phyloP scores from a whole-genome alignment of 164 flowering plant genomes.

The Umbilicus rupestris region DNA sequence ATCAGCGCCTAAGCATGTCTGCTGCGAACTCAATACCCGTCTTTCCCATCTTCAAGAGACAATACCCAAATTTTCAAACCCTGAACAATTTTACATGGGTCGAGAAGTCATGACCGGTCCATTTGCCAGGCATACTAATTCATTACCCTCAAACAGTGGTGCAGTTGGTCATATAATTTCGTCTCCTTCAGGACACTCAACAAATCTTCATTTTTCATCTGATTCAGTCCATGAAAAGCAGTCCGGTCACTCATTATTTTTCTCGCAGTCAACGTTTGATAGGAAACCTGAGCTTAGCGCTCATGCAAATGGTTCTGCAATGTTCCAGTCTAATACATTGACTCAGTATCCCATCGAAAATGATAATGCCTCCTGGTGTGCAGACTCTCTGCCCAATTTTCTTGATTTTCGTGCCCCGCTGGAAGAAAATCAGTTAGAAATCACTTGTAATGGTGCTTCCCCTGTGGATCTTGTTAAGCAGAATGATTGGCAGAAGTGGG shows the following conservation, averaged over 20 bases:
- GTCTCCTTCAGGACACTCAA: slow-evolving; percentile 14
- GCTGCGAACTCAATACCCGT: slow-evolving; percentile 22
- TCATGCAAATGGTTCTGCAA: slow-evolving; percentile 14
- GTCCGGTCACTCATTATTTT: slow-evolving; percentile 15
- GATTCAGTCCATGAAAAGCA: slow-evolving; percentile 15
- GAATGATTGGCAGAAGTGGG: slow-evolving; percentile 30
- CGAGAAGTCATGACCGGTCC: slow-evolving; percentile 14
- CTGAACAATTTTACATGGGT: slow-evolving; percentile 18
- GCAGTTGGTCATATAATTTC: slow-evolving; percentile 19
- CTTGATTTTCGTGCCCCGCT: slow-evolving; percentile 22
- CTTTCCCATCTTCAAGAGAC: slow-evolving; percentile 16
- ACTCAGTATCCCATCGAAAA: slow-evolving; percentile 16
- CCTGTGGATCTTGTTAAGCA: slow-evolving; percentile 21
- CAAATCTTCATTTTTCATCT: slow-evolving; percentile 12
- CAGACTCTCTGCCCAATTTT: slow-evolving; percentile 24
- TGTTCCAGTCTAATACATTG: slow-evolving; percentile 16
- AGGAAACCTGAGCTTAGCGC: slow-evolving; percentile 13
- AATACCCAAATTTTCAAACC: slow-evolving; percentile 17
- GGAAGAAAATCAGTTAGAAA: slow-evolving; percentile 18
- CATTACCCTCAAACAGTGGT: slow-evolving; percentile 11
- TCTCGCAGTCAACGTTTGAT: slow-evolving; percentile 20
- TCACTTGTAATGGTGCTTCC: slow-evolving; percentile 13
- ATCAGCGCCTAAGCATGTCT: slow-evolving; percentile 15
- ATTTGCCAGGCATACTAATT: slow-evolving; percentile 8
- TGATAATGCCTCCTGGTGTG: slow-evolving; percentile 28